Evolutionary conservation across 768 basidiomycete species (phyloP).

Genomic region (Coprinopsis cinerea): DNA sequence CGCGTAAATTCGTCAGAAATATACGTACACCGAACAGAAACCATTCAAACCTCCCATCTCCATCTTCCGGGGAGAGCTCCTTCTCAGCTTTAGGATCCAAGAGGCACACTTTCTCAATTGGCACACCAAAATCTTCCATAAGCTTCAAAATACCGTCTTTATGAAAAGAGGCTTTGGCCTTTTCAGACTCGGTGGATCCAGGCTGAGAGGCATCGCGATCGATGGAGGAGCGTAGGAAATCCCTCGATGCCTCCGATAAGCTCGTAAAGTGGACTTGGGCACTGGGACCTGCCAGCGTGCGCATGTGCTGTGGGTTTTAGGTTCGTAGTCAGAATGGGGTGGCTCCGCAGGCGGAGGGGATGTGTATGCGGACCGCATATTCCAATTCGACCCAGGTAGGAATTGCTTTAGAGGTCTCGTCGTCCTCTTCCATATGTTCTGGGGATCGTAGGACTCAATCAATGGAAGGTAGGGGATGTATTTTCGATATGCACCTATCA

Average conservation of each 20-base stretch:
- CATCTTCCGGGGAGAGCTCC: constrained; percentile 70
- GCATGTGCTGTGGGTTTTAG: constrained; percentile 57
- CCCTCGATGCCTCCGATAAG: constrained; percentile 66
- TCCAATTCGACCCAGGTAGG: constrained; percentile 93
- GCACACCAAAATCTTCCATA: constrained; percentile 38
- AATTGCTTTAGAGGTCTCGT: constrained; percentile 59
- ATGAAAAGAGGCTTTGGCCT: constrained; percentile 41
- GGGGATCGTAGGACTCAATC: not conserved
- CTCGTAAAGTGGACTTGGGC: constrained; percentile 79
- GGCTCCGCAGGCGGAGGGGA: not conserved
- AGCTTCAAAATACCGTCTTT: constrained; percentile 51
- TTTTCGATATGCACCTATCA: constrained; percentile 39
- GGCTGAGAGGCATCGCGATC: constrained; percentile 7
- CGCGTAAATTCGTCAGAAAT: not conserved
- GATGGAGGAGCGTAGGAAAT: constrained; percentile 41
- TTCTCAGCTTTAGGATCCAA: constrained; percentile 86
- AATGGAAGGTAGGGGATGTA: not conserved
- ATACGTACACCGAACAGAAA: constrained; percentile 83
- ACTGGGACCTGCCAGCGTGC: constrained; percentile 58
- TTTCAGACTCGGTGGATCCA: too few species aligned
- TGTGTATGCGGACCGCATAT: constrained; percentile 55
- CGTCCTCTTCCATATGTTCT: constrained; percentile 98
- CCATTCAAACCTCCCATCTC: constrained; percentile 68
- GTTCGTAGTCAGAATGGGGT: not conserved
- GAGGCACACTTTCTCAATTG: constrained; percentile 69